Percentiles rank a stretch among this genome's conserved stretches.
Evolutionary conservation across 352 stramenopile species (phyloP).

Genomic region (Elongisporangium undulatum): DNA sequence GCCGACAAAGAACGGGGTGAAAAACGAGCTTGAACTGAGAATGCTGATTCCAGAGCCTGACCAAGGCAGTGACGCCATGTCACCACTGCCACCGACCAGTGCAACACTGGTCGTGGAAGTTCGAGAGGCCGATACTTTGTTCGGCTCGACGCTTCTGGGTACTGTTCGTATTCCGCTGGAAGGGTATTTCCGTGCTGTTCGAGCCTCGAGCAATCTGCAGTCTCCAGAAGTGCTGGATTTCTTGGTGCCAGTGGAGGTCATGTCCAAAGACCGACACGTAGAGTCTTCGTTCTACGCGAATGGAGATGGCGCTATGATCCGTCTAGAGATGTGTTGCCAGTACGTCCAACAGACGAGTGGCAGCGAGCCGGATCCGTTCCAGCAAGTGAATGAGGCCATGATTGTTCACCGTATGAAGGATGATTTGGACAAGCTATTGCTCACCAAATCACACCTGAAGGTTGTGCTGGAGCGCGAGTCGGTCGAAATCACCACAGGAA

Average conservation of each 20-base stretch:
- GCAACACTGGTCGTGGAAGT: conserved; percentile 52
- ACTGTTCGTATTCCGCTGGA: conserved; percentile 39
- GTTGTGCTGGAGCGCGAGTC: conserved; percentile 61
- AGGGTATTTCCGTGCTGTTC: conserved; percentile 39
- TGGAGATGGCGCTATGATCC: conserved; percentile 19
- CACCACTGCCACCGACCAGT: not conserved
- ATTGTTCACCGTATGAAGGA: conserved; percentile 20
- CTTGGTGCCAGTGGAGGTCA: conserved; percentile 34
- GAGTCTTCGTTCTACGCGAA: conserved; percentile 2
- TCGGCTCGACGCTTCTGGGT: conserved; percentile 63
- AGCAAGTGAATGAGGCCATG: not conserved
- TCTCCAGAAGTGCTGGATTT: conserved; percentile 40
- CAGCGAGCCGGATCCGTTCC: not conserved
- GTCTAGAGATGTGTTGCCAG: conserved; percentile 45
- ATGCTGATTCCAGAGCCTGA: conserved; percentile 7
- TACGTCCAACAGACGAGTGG: conserved; percentile 2
- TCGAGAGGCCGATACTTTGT: conserved; percentile 64
- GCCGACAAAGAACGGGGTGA: conserved; percentile 16
- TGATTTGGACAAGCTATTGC: conserved; percentile 53
- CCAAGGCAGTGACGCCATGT: conserved; percentile 1
- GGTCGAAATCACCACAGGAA: conserved; percentile 62
- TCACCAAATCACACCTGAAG: conserved; percentile 64
- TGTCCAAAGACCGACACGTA: conserved; percentile 9
- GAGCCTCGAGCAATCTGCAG: conserved; percentile 8
- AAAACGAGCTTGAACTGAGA: conserved; percentile 4